Evolutionary conservation across 352 stramenopile genomes (phyloP).

Genomic region (Thalassiosira mediterranea): DNA sequence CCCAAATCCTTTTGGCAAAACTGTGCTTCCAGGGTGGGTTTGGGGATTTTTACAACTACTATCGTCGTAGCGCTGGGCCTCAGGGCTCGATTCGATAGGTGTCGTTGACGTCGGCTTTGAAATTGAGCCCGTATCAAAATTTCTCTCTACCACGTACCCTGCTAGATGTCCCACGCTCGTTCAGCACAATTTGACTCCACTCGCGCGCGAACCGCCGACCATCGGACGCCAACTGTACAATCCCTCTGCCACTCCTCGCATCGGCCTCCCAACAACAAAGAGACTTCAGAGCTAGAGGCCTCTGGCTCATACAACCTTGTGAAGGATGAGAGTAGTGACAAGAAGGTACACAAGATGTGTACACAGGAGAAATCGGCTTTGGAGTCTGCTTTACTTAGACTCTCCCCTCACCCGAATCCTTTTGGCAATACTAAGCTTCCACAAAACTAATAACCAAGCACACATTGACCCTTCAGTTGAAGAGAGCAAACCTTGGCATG

Average conservation of each 20-base stretch:
- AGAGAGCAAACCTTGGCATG: not conserved
- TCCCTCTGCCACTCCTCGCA: not conserved
- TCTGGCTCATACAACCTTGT: not conserved
- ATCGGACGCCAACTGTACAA: no score
- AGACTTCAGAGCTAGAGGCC: not conserved
- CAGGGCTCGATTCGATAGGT: no score
- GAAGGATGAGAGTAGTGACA: not conserved
- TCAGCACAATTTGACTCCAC: no score
- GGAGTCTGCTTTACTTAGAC: not conserved
- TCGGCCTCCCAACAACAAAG: not conserved
- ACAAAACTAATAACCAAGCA: constrained; percentile 2
- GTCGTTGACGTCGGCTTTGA: no score
- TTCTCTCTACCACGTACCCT: no score
- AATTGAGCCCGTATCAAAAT: no score
- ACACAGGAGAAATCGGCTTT: not conserved
- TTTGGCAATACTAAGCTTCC: constrained; percentile 7
- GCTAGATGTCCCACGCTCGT: no score
- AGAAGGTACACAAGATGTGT: not conserved
- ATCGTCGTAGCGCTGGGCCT: no score
- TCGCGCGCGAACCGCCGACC: no score
- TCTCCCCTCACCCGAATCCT: constrained; percentile 7
- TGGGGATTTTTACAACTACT: no score
- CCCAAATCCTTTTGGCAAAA: no score
- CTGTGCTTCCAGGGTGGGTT: no score
- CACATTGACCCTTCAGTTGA: not conserved